Percentiles rank a stretch among this genome's conserved stretches.
phyloP scores from a whole-genome alignment of 2,329 filamentous ascomycete species.

The Immersiporthe knoxdaviesiana region DNA sequence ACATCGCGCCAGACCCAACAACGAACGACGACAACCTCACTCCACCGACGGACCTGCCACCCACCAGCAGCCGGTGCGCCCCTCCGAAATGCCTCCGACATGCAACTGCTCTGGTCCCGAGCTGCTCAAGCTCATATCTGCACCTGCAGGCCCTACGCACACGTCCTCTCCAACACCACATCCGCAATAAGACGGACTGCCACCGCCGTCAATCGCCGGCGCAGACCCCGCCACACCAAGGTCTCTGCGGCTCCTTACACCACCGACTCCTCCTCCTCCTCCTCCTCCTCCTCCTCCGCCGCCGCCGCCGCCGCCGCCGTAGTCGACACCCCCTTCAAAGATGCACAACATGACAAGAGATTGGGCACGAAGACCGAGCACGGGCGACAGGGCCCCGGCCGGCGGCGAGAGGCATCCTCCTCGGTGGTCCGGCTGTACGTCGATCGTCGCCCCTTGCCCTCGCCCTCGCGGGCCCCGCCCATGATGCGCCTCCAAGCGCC shows the following conservation, averaged over 20 bases:
- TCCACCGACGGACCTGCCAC: conserved; percentile 8
- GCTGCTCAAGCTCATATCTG: conserved; percentile 66
- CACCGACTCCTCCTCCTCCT: too few species aligned
- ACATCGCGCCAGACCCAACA: background rate
- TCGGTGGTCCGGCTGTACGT: conserved; percentile 11
- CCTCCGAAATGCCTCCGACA: conserved; percentile 48
- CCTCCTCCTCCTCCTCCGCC: too few species aligned
- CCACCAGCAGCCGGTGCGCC: conserved; percentile 26
- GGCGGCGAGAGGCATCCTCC: conserved; percentile 31
- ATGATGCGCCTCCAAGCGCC: conserved; percentile 8
- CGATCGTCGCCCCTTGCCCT: background rate
- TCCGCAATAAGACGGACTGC: conserved; percentile 55
- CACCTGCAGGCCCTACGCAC: conserved; percentile 64
- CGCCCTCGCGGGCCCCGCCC: too few species aligned
- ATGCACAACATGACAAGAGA: conserved; percentile 57
- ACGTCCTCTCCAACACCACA: conserved; percentile 50
- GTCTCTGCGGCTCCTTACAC: conserved; percentile 70
- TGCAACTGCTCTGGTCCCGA: conserved; percentile 72
- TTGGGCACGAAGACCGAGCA: conserved; percentile 65
- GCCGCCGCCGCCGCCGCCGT: conserved; percentile 63
- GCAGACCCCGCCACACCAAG: conserved; percentile 55
- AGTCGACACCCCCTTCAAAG: conserved; percentile 63
- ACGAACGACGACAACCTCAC: background rate
- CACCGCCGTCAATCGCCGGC: conserved; percentile 44
- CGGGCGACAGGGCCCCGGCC: conserved; percentile 52